phyloP scores from a whole-genome alignment of 2,329 filamentous ascomycete genomes.

The Ophiocordyceps camponoti-rufipedis region DNA sequence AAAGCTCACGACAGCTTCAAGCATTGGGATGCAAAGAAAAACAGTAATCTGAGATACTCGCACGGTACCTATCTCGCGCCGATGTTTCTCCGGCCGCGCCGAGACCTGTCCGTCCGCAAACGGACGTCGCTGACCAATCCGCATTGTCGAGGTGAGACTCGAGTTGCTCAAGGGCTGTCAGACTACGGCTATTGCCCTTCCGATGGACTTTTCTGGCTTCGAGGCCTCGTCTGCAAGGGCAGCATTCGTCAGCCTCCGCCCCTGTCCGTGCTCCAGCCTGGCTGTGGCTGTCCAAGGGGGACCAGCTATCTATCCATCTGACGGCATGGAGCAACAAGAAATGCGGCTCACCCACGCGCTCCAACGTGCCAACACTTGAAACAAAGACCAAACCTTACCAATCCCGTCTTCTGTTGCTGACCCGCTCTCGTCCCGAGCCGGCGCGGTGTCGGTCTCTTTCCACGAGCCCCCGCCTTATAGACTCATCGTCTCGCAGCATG shows the following conservation, averaged over 20 bases:
- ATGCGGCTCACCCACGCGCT: neutral
- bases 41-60: neutral
- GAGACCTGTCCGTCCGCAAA: neutral
- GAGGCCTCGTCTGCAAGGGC: no score
- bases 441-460: neutral
- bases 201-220: no score
- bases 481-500: constrained; percentile 9
- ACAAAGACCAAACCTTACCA: neutral
- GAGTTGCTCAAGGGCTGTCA: neutral
- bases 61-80: neutral
- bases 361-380: neutral
- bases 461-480: neutral
- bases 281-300: no score
- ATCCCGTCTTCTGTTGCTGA: neutral
- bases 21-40: neutral
- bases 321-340: neutral
- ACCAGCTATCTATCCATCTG: no score
- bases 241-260: no score
- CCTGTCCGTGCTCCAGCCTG: no score
- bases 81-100: neutral
- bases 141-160: neutral
- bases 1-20: neutral
- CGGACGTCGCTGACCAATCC: neutral
- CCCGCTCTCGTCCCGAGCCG: neutral
- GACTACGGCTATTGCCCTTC: neutral